phyloP scores from a whole-genome alignment of 2,329 filamentous ascomycete species.

The Talaromyces sp. region DNA sequence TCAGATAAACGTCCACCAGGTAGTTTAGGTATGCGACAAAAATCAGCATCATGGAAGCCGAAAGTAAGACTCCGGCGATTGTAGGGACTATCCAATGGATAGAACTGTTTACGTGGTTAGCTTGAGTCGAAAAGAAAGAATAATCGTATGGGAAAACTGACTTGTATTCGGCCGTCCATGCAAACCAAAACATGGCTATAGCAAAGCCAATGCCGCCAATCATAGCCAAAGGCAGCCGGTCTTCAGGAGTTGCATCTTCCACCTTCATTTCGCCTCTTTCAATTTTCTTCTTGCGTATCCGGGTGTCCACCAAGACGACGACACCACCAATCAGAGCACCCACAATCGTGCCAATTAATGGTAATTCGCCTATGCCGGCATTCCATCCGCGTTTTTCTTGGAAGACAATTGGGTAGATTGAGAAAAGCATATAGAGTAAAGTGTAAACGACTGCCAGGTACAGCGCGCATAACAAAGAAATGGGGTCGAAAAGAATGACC shows the following conservation, averaged over 20 bases:
- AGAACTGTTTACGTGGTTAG: neutral
- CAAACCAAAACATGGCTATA: constrained; percentile 20
- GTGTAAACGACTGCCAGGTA: constrained; percentile 41
- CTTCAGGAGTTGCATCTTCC: constrained; percentile 14
- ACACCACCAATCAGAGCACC: neutral
- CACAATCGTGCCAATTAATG: constrained; percentile 33
- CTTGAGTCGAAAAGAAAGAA: neutral
- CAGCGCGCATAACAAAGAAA: constrained; percentile 45
- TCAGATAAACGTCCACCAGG: neutral
- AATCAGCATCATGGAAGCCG: constrained; percentile 18
- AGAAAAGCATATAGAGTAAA: constrained; percentile 9
- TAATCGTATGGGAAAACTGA: neutral
- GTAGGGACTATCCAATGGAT: constrained; percentile 22
- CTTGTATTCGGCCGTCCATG: constrained; percentile 17
- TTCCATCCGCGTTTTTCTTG: constrained; percentile 51
- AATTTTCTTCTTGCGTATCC: neutral
- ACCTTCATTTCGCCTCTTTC: neutral
- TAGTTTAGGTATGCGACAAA: constrained; percentile 15
- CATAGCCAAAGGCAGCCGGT: constrained; percentile 19
- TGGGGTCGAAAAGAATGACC: constrained; percentile 48
- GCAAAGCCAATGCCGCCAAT: constrained; percentile 18
- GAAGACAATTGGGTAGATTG: constrained; percentile 45
- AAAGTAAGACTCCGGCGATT: constrained; percentile 15
- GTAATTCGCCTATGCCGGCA: constrained; percentile 46
- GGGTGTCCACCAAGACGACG: neutral